These are phyloP conservation scores for Hypericum androsaemum DNA, from an alignment of 345 rosid species.

Conservation along the genomic window DNA sequence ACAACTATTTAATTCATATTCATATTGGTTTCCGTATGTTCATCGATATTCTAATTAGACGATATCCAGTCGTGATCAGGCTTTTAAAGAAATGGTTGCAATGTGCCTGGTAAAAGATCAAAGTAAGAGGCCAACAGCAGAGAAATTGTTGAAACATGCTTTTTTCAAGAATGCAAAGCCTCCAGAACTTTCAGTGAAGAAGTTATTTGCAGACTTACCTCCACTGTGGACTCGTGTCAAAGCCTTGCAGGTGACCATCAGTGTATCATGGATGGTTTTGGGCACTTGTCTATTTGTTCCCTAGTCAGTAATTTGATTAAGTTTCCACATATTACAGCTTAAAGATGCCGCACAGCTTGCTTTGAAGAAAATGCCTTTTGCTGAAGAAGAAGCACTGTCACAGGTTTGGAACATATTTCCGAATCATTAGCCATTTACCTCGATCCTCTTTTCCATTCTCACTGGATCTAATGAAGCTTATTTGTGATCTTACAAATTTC, in stretches of 20 bases:
- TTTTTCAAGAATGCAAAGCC: conserved; percentile 90
- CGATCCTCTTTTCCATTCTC: not conserved
- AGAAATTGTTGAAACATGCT: conserved; percentile 77
- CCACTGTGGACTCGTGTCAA: conserved; percentile 91
- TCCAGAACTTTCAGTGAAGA: conserved; percentile 78
- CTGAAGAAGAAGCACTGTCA: conserved; percentile 91
- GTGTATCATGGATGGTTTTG: conserved; percentile 4
- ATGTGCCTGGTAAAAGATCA: conserved; percentile 99
- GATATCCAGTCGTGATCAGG: conserved; percentile 92
- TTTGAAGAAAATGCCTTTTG: conserved; percentile 85
- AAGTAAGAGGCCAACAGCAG: conserved; percentile 94
- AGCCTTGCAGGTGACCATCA: conserved; percentile 67
- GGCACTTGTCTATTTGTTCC: conserved; percentile 11
- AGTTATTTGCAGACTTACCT: conserved; percentile 66
- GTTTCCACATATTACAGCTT: conserved; percentile 42
- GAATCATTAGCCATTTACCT: not conserved
- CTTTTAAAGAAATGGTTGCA: conserved; percentile 99
- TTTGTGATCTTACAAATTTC: not conserved
- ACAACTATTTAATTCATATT: not conserved
- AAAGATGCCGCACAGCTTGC: conserved; percentile 96
- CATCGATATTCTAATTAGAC: conserved; percentile 60
- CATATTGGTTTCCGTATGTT: conserved; percentile 5
- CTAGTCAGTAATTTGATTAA: conserved; percentile 12
- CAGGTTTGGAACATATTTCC: conserved; percentile 40
- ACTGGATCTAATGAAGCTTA: not conserved